Conservation (phyloP, 2,329 filamentous ascomycete species). For the Colletotrichum truncatum region DNA sequence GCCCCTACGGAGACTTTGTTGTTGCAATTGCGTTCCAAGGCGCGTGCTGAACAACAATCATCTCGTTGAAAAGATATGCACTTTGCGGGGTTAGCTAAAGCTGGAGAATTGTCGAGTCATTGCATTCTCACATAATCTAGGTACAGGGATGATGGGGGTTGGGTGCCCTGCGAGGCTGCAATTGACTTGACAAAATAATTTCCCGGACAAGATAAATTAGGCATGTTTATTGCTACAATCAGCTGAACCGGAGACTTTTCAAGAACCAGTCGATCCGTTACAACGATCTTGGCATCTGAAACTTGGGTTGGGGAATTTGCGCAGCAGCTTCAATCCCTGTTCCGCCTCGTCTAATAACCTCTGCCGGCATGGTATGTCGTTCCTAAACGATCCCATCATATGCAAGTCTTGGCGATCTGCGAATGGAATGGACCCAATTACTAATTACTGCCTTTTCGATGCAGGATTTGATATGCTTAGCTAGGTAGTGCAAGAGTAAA, state of each 20-base stretch:
- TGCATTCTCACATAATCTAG: neutral
- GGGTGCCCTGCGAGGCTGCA: too few species aligned
- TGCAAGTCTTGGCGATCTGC: neutral
- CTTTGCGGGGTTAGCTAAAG: neutral
- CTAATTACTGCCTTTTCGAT: too few species aligned
- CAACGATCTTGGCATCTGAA: neutral
- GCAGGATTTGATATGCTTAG: too few species aligned
- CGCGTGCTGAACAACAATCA: neutral
- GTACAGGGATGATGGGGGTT: too few species aligned
- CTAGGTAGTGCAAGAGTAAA: neutral
- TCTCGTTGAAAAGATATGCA: neutral
- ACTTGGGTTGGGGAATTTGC: neutral
- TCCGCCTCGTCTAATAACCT: neutral
- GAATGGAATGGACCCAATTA: too few species aligned
- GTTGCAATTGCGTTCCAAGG: neutral
- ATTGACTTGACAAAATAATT: too few species aligned
- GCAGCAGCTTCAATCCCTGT: neutral
- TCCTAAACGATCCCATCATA: neutral
- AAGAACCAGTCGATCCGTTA: neutral
- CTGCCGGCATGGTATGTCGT: neutral
- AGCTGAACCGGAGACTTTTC: neutral
- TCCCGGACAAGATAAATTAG: too few species aligned
- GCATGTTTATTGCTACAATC: too few species aligned
- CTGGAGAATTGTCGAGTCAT: neutral
- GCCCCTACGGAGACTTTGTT: neutral